Base-by-base conservation (phyloP, 2,329 filamentous ascomycete species). In the Penicillium olsonii region DNA sequence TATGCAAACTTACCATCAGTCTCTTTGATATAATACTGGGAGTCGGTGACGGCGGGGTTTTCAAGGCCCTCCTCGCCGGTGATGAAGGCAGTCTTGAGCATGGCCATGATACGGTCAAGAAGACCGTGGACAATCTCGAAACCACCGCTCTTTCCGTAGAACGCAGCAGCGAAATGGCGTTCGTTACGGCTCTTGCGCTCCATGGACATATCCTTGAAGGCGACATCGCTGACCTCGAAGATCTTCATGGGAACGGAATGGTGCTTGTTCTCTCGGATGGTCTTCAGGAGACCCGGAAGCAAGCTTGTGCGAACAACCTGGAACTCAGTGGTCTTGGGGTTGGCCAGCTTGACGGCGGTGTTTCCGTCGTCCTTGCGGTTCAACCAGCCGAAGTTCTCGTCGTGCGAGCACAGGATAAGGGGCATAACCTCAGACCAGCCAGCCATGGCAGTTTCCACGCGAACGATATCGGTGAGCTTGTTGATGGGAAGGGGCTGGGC, bases 381-480 rank as follows among this genome's bases (percentile, higher is more conserved):
- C 43, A 99, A 79, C 88, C 90, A 96, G 52, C 81, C 87, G 70
- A 97, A 99, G 77, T 99, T 99, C 80, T 99, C 94, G 66, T 97
- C 92, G 71, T 96, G 91, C 38, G 90, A 95, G 80, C 94, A 99
- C 47, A 99, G 84, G 60, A 96, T 97, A 22, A 99, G 80, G 20
- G 94, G 92, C 83, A 99, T 87, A 48, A 96, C 92, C 76, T 99
- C 94, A 47, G 84, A 87, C 94, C 94, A 99, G 52, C 94, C 94
- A 5, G 92, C 87, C 84, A 96, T 94, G 46, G 92, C 92, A 42
- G 88, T 84, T 72, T 99, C 94, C 46, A 85, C 77, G 45, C 94
- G 87, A 52, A 97, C 84, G 60, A 97, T 95, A 65, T 99, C 95
- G 53, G 82, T 82, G 34, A 99, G 86, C 75, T 96, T 97, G 81